These are phyloP conservation scores for Aspergillus asperescens DNA, from an alignment of 495 filamentous ascomycete species.

Conservation along the genomic window DNA sequence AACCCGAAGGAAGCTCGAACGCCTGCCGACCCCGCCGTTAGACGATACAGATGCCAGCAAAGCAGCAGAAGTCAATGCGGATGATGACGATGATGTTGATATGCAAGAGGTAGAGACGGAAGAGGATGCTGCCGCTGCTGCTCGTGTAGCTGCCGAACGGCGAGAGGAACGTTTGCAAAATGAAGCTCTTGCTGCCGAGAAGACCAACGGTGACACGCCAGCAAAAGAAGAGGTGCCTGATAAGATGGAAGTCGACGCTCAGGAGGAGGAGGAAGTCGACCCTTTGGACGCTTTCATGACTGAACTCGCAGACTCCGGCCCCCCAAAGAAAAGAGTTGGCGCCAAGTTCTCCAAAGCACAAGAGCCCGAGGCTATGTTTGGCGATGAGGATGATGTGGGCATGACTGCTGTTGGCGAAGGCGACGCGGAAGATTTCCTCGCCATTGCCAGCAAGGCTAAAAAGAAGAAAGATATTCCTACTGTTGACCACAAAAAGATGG, in stretches of 20 bases:
- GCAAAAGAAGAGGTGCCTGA: conserved; percentile 15
- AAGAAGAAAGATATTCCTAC: conserved; percentile 95
- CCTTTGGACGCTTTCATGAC: conserved; percentile 97
- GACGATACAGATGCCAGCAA: conserved; percentile 56
- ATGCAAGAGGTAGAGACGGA: conserved; percentile 74
- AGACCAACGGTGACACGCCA: conserved; percentile 10
- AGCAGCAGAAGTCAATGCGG: conserved; percentile 51
- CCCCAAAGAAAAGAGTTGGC: conserved; percentile 34
- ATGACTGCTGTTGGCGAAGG: conserved; percentile 64
- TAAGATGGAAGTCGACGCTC: conserved; percentile 34
- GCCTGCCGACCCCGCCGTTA: conserved; percentile 69
- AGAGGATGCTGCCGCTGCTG: conserved; percentile 80
- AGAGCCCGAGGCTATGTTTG: conserved; percentile 79
- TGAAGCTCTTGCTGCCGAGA: conserved; percentile 27
- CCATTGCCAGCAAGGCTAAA: conserved; percentile 75
- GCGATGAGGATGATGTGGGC: conserved; percentile 73
- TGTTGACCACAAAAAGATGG: conserved; percentile 77
- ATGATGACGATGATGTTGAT: conserved; percentile 67
- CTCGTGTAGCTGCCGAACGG: conserved; percentile 71
- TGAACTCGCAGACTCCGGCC: conserved; percentile 56
- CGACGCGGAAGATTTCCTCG: conserved; percentile 77
- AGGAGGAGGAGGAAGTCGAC: conserved; percentile 66
- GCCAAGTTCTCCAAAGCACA: conserved; percentile 46
- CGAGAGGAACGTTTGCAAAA: conserved; percentile 64
- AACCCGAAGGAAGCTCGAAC: conserved; percentile 78